Conservation (phyloP, 495 filamentous ascomycete species). For the Penicillium verhagenii region DNA sequence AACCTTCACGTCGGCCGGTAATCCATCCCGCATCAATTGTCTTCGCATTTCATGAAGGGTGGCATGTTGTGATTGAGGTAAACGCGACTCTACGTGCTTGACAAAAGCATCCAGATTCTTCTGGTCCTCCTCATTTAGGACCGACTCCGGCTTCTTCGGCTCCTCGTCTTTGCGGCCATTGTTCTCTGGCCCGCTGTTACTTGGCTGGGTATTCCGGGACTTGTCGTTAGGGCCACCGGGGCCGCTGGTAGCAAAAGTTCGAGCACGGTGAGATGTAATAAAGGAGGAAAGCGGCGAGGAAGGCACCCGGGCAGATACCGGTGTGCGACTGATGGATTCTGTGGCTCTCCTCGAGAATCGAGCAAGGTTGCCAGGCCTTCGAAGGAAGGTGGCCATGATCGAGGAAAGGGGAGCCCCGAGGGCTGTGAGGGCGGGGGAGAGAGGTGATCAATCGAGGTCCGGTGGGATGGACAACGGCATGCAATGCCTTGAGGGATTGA, state of each 20-base stretch:
- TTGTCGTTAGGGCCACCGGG: constrained; percentile 42
- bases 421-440: constrained; percentile 26
- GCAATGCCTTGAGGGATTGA: constrained; percentile 29
- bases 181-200: constrained; percentile 27
- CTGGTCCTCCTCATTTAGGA: constrained; percentile 37
- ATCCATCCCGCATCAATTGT: constrained; percentile 31
- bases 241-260: constrained; percentile 55
- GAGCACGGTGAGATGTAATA: constrained; percentile 45
- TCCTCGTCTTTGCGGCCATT: constrained; percentile 31
- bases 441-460: constrained; percentile 28
- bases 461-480: constrained; percentile 18
- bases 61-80: constrained; percentile 28
- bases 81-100: constrained; percentile 28
- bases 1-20: constrained; percentile 31
- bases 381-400: constrained; percentile 64
- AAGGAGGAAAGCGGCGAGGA: constrained; percentile 44
- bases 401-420: constrained; percentile 41
- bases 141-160: constrained; percentile 35
- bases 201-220: constrained; percentile 41
- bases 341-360: constrained; percentile 57
- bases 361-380: constrained; percentile 64
- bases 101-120: constrained; percentile 33
- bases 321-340: constrained; percentile 43
- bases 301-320: constrained; percentile 34
- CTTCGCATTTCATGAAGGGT: constrained; percentile 31